Base-by-base conservation (phyloP, 495 filamentous ascomycete genomes). In the Neurospora cerealis region DNA sequence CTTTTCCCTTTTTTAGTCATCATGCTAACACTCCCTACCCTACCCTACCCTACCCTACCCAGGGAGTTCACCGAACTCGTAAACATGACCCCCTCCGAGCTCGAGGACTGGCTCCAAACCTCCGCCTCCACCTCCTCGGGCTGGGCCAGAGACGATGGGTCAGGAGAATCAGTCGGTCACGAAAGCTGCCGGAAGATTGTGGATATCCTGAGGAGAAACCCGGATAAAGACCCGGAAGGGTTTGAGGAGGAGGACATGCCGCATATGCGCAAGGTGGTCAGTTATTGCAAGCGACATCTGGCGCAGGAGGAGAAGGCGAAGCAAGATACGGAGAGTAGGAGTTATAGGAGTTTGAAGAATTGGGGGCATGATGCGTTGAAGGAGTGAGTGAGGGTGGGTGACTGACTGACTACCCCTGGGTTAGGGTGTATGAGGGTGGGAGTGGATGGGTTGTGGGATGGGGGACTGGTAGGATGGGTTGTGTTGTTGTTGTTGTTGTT, bases 1-100 rank as follows among this genome's bases (percentile, higher is more conserved):
- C 32, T 34, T 32, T 34, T 4, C 32, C 32, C 32, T 3, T 34
- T 3, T 34, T 34, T 34, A 34, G 32, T 34, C 2, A 34, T 34
- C 2, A 34, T 34, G 32, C 32, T 34, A 34, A 34, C 32, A 4
- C 32, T 34, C 4, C 32, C 32, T 34, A 34, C 24, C 24, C 24
- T 28, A 34, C 4, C 32, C 32, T 34, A 34, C 24, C 24, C 24
- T 28, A 34, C 32, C 32, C 32, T 34, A 13, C 11, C 10, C 40
- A 90, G 88, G 66, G 89, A 92, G 79, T 92, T 91, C 82, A 91
- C 91, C 75, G 84, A 87, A 38, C 83, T 91, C 70, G 89, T 92
- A 44, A 92, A 93, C 79, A 92, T 93, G 90, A 83, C 84, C 9
- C 80, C 88, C 0, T 76, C 80, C 5, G 90, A 91, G 74, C 83